Evolutionary conservation across 257 asterid species (phyloP).

Genomic region (Gentiana dahurica): DNA sequence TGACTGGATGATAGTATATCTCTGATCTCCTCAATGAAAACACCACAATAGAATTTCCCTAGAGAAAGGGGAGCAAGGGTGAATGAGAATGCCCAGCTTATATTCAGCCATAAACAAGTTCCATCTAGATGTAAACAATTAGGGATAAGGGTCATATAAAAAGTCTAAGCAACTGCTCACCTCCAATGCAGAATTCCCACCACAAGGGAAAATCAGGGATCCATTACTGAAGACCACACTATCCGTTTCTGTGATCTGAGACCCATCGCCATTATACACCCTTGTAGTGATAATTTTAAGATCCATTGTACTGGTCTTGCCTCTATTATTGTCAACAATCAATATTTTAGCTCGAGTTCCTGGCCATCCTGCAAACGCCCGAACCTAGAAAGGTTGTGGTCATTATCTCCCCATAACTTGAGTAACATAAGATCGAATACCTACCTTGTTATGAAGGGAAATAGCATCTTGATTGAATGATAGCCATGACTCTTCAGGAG

Average conservation of each 20-base stretch:
- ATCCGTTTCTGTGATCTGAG: slow-evolving; percentile 31
- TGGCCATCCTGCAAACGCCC: slow-evolving; percentile 99
- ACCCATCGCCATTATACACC: slow-evolving; percentile 24
- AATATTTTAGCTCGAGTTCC: slow-evolving; percentile 79
- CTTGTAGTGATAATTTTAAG: slow-evolving; percentile 72
- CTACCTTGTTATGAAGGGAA: slow-evolving; percentile 86
- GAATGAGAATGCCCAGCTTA: too few species aligned
- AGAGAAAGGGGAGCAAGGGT: too few species aligned
- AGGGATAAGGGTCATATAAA: not conserved
- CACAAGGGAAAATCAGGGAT: slow-evolving; percentile 70
- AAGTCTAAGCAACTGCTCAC: slow-evolving; percentile 26
- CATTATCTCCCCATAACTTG: slow-evolving; percentile 15
- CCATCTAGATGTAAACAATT: not conserved
- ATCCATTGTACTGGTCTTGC: slow-evolving; percentile 34
- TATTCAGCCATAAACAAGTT: not conserved
- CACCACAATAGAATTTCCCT: too few species aligned
- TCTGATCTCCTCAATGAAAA: too few species aligned
- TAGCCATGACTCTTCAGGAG: slow-evolving; percentile 77
- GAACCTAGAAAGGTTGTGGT: slow-evolving; percentile 64
- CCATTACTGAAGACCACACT: slow-evolving; percentile 49
- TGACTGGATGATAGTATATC: too few species aligned
- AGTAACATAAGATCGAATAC: slow-evolving; percentile 11
- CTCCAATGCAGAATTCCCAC: slow-evolving; percentile 60
- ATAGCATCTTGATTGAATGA: slow-evolving; percentile 63
- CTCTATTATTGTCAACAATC: slow-evolving; percentile 34